Evolutionary conservation across 2,329 filamentous ascomycete genomes (phyloP).

Genomic region (Passalora sequoiae): DNA sequence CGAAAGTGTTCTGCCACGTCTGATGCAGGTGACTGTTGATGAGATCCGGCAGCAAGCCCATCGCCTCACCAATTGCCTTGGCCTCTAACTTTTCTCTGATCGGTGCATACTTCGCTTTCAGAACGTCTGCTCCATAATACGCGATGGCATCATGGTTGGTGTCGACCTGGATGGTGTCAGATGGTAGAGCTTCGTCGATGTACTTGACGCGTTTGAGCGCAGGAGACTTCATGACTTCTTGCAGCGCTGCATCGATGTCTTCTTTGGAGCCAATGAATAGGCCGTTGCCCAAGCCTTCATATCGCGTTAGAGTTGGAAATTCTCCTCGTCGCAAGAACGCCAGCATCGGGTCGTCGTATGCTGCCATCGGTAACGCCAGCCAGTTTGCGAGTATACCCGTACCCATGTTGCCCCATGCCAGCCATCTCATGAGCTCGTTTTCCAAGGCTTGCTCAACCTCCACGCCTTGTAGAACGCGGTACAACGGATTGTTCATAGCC

Average conservation of each 20-base stretch:
- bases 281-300: slow-evolving; percentile 64
- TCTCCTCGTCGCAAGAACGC: slow-evolving; percentile 68
- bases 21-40: slow-evolving; percentile 81
- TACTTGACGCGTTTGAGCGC: slow-evolving; percentile 59
- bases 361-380: slow-evolving; percentile 77
- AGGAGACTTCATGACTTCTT: slow-evolving; percentile 37
- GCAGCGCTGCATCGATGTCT: slow-evolving; percentile 40
- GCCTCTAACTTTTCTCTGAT: slow-evolving; percentile 59
- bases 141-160: slow-evolving; percentile 63
- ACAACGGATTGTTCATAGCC: slow-evolving; percentile 76
- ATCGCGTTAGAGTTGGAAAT: slow-evolving; percentile 67
- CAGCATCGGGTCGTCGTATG: slow-evolving; percentile 66
- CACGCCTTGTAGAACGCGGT: slow-evolving; percentile 61
- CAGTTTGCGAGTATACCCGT: slow-evolving; percentile 75
- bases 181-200: slow-evolving; percentile 58
- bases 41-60: slow-evolving; percentile 63
- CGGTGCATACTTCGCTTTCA: slow-evolving; percentile 62
- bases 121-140: slow-evolving; percentile 62
- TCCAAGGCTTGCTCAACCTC: slow-evolving; percentile 60
- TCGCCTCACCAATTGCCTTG: slow-evolving; percentile 52
- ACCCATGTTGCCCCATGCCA: slow-evolving; percentile 90
- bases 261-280: slow-evolving; percentile 67
- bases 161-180: slow-evolving; percentile 61
- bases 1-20: slow-evolving; percentile 76
- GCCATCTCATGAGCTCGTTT: slow-evolving; percentile 72